Evolutionary conservation across 2,329 filamentous ascomycete species (phyloP), one percentile per base, ranked within the genome.

Genomic region (Cucurbitaria berberidis): DNA sequence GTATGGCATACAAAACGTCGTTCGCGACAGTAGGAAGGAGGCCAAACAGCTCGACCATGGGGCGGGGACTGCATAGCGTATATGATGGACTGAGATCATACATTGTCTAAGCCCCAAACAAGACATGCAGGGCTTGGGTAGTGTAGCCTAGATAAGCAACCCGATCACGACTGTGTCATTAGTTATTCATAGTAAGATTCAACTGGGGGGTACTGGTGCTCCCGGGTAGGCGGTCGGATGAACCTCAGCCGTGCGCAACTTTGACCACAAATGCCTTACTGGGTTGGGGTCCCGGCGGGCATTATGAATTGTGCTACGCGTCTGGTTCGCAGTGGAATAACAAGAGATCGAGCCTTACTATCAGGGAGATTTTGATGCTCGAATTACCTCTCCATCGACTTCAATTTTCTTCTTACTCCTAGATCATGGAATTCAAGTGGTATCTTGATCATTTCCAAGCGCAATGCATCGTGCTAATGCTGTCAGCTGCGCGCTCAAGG

Each of bases 111-210:
- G 56, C 59, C 58, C 60, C 51, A 57, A 43, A 55, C 54, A 43
- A 52, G 53, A 49, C 48, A 51, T 59, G 56, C 53, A 51, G 60
- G 49, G 51, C 54, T 63, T 60, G 57, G 59, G 48, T 42, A 45
- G 50, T 49, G 61, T 52, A 57, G 58, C 46, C 59, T 49, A 61
- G 50, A 55, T 57, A 58, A 53, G 53, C 40, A 55, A 52, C 38
- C 58, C 52, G 45, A 67, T 69, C 64, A 69, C 61, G 63, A 59
- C 49, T 53, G 41, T 55, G 56, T 49, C 44, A 41, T 48, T 45
- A n/a, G 59, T 41, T 45, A 50, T 48, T 50, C 55, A 59, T 55
- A 9, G 44, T 41, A 54, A 60, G 48, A 27, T 27, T 60, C 57
- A 54, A 63, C 67, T 44, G 57, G 56, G 48, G 51, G 55, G 35